These are phyloP conservation scores for Globisporangium carolinianum DNA, from an alignment of 352 stramenopile species.

Conservation along the genomic window DNA sequence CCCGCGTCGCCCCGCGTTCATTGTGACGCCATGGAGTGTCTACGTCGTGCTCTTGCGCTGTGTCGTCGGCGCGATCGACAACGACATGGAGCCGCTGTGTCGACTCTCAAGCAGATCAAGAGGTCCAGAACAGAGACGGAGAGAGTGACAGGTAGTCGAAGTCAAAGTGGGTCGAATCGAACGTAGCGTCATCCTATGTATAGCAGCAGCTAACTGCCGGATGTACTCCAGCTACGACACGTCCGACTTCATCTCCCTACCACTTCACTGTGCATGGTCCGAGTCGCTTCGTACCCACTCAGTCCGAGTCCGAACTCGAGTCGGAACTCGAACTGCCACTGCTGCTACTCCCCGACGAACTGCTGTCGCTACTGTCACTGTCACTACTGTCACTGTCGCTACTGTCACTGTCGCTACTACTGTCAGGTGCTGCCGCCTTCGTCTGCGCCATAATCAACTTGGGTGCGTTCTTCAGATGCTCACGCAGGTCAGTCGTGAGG, in stretches of 20 bases:
- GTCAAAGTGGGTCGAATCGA: no score
- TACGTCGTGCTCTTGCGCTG: slow-evolving; percentile 14
- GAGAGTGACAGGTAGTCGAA: no score
- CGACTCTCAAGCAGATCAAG: background rate
- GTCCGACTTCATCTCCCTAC: no score
- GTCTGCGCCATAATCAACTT: slow-evolving; percentile 90
- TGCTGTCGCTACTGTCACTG: slow-evolving; percentile 26
- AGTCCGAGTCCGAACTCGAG: slow-evolving; percentile 22
- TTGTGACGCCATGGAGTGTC: slow-evolving; percentile 22
- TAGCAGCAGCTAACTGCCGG: no score
- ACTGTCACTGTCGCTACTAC: slow-evolving; percentile 22
- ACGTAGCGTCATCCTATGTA: no score
- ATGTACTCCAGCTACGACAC: no score
- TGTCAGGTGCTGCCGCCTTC: slow-evolving; percentile 17
- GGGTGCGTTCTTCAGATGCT: slow-evolving; percentile 95
- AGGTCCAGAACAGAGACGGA: background rate
- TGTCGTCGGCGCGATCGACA: background rate
- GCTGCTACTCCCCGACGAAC: slow-evolving; percentile 22
- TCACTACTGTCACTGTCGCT: slow-evolving; percentile 24
- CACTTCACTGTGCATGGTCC: slow-evolving; percentile 8
- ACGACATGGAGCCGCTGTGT: background rate
- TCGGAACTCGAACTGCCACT: slow-evolving; percentile 25
- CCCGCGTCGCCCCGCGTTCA: slow-evolving; percentile 16
- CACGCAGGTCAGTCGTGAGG: slow-evolving; percentile 94
- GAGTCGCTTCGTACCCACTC: slow-evolving; percentile 28